Base-by-base conservation (phyloP, 2,329 filamentous ascomycete species). In the Fusarium coicis region DNA sequence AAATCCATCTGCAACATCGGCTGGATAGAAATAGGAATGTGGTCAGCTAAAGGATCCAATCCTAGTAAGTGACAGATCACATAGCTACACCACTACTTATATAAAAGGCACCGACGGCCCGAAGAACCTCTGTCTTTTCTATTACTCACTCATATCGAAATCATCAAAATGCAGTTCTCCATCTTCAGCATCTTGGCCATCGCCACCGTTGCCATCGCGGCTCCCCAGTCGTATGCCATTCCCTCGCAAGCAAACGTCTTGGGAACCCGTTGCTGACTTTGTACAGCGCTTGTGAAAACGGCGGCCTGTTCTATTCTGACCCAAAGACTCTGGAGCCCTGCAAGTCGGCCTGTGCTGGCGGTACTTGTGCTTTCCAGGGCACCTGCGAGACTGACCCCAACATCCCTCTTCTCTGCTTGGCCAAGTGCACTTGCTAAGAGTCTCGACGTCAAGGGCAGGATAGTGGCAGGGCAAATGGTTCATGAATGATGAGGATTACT, bases 281-380 rank as follows among this genome's bases (percentile, higher is more conserved):
- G 15, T 43, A 23, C 7, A 43, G 42, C 4, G n/a, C 42, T 4
- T 43, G 42, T 23, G 10, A 43, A 2, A 43, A 44, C 30, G 66
- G 58, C 21, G 66, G 34, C 1, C 3, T 57, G 2, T 69, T 19
- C 36, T 69, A 69, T 50, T 69, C 65, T 1, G 65, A 69, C 23
- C 64, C 39, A 21, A 69, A 69, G 44, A 69, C 65, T 19, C 65
- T 69, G 1, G 66, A 69, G 58, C 66, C 66, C 1, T 69, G 66
- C 65, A 69, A 64, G 14, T 69, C 66, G 1, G 36, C 12, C 1
- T 69, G 66, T 16, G 50, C 32, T 16, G 66, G 66, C 0, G 66
- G 66, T 11, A 69, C 65, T 32, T 69, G 66, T 2, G 28, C 66
- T 3, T 19, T 69, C 14, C 15, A 34, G 4, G 39, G 44, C 4